phyloP scores from a whole-genome alignment of 164 flowering plant genomes.

The Buxus sempervirens region DNA sequence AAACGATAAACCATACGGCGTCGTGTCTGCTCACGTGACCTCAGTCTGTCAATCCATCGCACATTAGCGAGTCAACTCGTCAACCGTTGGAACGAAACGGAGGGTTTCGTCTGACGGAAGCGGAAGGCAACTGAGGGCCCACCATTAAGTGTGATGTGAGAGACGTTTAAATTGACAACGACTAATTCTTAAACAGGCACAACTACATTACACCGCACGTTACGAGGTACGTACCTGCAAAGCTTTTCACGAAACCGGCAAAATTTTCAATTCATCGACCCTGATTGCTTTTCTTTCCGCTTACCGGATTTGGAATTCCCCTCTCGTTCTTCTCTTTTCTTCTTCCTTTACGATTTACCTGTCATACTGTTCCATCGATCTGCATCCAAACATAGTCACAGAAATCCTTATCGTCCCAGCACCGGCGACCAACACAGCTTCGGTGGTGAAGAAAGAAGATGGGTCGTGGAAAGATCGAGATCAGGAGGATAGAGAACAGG shows the following conservation, averaged over 20 bases:
- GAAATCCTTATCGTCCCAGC: not conserved
- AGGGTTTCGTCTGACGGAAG: no score
- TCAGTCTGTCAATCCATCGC: no score
- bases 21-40: no score
- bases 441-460: not conserved
- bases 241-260: not conserved
- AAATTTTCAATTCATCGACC: not conserved
- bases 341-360: not conserved
- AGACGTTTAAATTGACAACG: no score
- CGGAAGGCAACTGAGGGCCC: no score
- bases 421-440: not conserved
- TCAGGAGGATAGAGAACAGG: not conserved
- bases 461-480: not conserved
- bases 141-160: no score
- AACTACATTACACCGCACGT: slow-evolving; percentile 7
- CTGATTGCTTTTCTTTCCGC: not conserved
- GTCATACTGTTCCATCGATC: not conserved
- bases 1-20: not conserved
- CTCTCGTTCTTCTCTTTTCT: not conserved
- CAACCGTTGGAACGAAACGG: no score
- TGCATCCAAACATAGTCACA: not conserved
- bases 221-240: not conserved
- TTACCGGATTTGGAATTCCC: not conserved
- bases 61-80: no score
- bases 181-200: slow-evolving; percentile 8